Base-by-base conservation (phyloP, 23 red algal genomes). In the Cyanidioschyzon merolae region DNA sequence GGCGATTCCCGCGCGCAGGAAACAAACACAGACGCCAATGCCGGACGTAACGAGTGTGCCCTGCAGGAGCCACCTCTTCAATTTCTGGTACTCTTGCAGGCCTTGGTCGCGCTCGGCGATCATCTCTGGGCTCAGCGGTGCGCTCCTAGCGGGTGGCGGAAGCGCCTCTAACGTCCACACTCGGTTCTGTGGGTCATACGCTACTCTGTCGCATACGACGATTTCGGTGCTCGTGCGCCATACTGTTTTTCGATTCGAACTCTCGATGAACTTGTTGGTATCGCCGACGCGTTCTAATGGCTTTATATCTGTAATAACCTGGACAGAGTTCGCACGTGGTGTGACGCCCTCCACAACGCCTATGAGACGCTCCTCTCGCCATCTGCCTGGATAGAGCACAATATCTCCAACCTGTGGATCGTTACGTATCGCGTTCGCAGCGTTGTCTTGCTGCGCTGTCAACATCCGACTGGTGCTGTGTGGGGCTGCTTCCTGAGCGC, bases 351-450 rank as follows among this genome's bases (percentile, higher is more conserved):
- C 84, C 29, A 95, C 90, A 27, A 95, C 34, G 58, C 90, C 90
- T 2, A 79, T 79, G 29, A 71, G 74, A 39, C 86, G 80, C 41
- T 95, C 86, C 25, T 63, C 77, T 3, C 85, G 39, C 90, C 90
- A 95, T 31, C 63, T 79, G 68, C 86, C 90, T 36, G 82, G 50
- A 76, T 75, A 87, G 32, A 95, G 67, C 40, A 95, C 90, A 39
- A 95, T 71, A 21, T 89, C 82, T n/a, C 90, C 90, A 57, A 58
- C n/a, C 30, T 71, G 12, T 3, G 63, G 63, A 7, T 54, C 45
- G 45, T 54, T n/a, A n/a, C n/a, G n/a, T n/a, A n/a, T n/a, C n/a
- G n/a, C n/a, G n/a, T n/a, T n/a, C n/a, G n/a, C n/a, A n/a, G n/a
- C n/a, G n/a, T n/a, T n/a, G n/a, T n/a, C n/a, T n/a, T n/a, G n/a